Evolutionary conservation across 2,329 filamentous ascomycete species (phyloP), one percentile per base, ranked within the genome.

Genomic region (Scedosporium apiospermum): DNA sequence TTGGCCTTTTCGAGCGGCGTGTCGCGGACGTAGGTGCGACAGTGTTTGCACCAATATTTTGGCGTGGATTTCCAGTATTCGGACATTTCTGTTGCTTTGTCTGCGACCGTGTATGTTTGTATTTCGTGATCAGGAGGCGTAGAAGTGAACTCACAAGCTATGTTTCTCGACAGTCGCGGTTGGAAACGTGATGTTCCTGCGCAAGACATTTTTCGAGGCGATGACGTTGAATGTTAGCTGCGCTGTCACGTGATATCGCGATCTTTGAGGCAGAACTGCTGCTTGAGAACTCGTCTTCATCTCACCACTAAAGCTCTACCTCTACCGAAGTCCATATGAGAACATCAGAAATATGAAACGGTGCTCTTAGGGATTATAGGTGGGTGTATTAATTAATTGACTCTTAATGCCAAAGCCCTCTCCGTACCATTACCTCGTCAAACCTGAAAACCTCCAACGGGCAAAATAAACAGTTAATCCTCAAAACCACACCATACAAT

Each of bases 41-140:
- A 99, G 80, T 96, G 91, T 75, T 98, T 98, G 84, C 95, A 99
- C 92, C 93, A 98, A 78, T 96, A 96, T 73, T 89, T 93, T 5
- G 93, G 93, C 74, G 93, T 96, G 21, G 93, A 97, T 74, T 98
- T 98, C 95, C 95, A 98, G 77, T 96, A 96, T 81, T 98, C 95
- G 0, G 95, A 88, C 95, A 99, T 98, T 58, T 7, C 67, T 63
- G 23, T 41, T 5, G 18, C 62, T 57, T 21, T 18, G 21, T 42
- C 18, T 30, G 18, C 34, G 26, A n/a, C n/a, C 12, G 57, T n/a
- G 21, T 23, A 10, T 5, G 30, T n/a, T n/a, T 16, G 21, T 38
- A n/a, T 38, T 30, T n/a, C 16, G 53, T 30, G 18, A 27, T 30
- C 4, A 14, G 10, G 34, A 38, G 34, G 34, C 9, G 9, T 38